Evolutionary conservation across 257 asterid genomes (phyloP), one percentile per base, ranked within the genome.

Genomic region (Rubia yunnanensis): DNA sequence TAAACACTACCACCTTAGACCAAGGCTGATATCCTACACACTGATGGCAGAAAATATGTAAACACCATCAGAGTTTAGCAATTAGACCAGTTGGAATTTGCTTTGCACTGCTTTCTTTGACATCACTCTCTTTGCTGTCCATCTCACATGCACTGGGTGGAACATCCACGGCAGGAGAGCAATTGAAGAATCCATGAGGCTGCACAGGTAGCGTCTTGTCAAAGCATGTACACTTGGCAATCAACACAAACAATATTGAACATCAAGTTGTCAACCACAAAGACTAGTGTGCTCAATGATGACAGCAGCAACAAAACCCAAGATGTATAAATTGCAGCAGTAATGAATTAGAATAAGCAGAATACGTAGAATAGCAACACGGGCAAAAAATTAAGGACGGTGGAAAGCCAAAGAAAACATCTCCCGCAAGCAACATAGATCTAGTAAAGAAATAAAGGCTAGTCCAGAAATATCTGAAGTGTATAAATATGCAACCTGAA

Each of bases 111-210:
- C 65, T 82, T 81, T 10, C 60, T 48, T 68, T 36, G 27, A 65
- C 63, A 48, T 72, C 83, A 24, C 55, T 79, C 61, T 82, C 87
- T 69, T 79, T 82, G 11, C 64, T 70, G 64, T 82, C 85, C 3
- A 66, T 61, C 14, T 79, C 85, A 34, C 77, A 61, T 0, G 67
- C 46, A 66, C 69, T 74, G 7, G 85, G 87, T 28, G 85, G 85
- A 52, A 82, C 85, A 57, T 82, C 87, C n/a, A 82, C 78, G 9
- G 87, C 87, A 26, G 84, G 87, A 7, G 87, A 82, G 74, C 85
- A 77, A 70, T 82, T 82, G 67, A 82, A 79, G 69, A 82, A 82
- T 61, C 87, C 87, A 68, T 79, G 85, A 18, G 87, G 85, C 85
- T 82, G 79, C 83, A 75, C 9, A 57, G 5, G 52, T 44, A 44